Percentiles rank a stretch among this genome's conserved stretches.
These are phyloP conservation scores for Claviceps sp. DNA, from an alignment of 2,329 filamentous ascomycete species.

Conservation along the genomic window DNA sequence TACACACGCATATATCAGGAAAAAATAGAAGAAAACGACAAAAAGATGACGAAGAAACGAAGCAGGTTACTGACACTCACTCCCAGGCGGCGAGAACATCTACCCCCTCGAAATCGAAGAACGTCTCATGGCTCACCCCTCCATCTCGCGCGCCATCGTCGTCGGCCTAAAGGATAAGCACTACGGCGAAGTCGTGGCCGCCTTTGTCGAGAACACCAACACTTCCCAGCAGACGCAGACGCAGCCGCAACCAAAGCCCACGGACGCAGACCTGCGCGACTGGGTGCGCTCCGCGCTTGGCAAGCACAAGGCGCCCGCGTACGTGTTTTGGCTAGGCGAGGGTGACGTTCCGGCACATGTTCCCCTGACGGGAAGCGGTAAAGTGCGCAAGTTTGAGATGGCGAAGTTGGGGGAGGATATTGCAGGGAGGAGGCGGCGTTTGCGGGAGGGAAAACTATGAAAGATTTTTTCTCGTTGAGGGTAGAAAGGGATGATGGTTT, in stretches of 20 bases:
- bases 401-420: constrained; percentile 41
- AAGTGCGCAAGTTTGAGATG: constrained; percentile 56
- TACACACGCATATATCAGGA: not conserved
- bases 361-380: constrained; percentile 58
- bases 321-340: constrained; percentile 65
- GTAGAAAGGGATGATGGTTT: too few species aligned
- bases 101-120: constrained; percentile 68
- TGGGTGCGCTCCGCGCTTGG: constrained; percentile 51
- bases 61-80: not conserved
- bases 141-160: constrained; percentile 51
- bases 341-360: constrained; percentile 40
- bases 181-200: constrained; percentile 60
- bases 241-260: not conserved
- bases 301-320: constrained; percentile 53
- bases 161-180: constrained; percentile 56
- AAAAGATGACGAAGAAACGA: too few species aligned
- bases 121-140: constrained; percentile 50
- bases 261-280: constrained; percentile 40
- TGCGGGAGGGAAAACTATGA: constrained; percentile 32
- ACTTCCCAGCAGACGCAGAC: constrained; percentile 5
- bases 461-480: not conserved
- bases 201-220: constrained; percentile 39
- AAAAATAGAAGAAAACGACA: not conserved
- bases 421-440: constrained; percentile 34
- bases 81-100: constrained; percentile 53